Percentiles rank a stretch among this genome's conserved stretches.
Evolutionary conservation across 352 stramenopile species (phyloP).

Genomic region (Phytophthora foliorum): DNA sequence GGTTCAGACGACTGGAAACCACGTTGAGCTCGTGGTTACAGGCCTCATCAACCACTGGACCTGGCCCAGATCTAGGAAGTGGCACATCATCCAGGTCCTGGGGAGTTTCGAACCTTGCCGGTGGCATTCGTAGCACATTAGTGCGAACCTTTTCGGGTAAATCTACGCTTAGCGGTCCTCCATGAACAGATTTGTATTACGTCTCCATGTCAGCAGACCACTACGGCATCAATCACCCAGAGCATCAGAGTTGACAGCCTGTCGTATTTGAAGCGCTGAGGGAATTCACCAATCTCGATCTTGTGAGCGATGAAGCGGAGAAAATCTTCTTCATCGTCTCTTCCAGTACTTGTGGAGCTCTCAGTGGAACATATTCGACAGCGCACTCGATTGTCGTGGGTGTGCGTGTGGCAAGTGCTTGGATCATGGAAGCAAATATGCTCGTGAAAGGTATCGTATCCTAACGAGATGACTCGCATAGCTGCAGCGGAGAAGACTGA

Average conservation of each 20-base stretch:
- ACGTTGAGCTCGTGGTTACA: conserved; percentile 47
- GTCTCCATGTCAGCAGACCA: conserved; percentile 15
- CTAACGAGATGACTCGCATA: conserved; percentile 59
- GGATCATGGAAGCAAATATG: conserved; percentile 52
- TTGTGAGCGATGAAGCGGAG: conserved; percentile 44
- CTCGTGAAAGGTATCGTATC: conserved; percentile 61
- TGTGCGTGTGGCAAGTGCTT: conserved; percentile 18
- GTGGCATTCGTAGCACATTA: conserved; percentile 42
- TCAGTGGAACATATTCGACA: conserved; percentile 27
- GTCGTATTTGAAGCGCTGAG: conserved; percentile 56
- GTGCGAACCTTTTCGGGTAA: conserved; percentile 42
- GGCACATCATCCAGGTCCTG: conserved; percentile 31
- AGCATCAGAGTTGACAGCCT: conserved; percentile 54
- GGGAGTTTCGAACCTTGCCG: conserved; percentile 35
- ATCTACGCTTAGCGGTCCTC: conserved; percentile 18
- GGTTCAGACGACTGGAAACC: conserved; percentile 53
- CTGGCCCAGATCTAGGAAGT: conserved; percentile 14
- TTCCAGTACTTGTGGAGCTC: neutral
- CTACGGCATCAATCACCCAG: conserved; percentile 54
- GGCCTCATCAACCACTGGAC: conserved; percentile 11
- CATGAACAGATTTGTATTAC: neutral
- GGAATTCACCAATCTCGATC: conserved; percentile 32
- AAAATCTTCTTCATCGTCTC: conserved; percentile 7
- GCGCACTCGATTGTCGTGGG: conserved; percentile 41
- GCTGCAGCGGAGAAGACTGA: conserved; percentile 65